A percentile compares a stretch with the other conserved stretches of the same genome.
phyloP scores from a whole-genome alignment of 768 basidiomycete genomes.

The Hirschioporus abietinus region DNA sequence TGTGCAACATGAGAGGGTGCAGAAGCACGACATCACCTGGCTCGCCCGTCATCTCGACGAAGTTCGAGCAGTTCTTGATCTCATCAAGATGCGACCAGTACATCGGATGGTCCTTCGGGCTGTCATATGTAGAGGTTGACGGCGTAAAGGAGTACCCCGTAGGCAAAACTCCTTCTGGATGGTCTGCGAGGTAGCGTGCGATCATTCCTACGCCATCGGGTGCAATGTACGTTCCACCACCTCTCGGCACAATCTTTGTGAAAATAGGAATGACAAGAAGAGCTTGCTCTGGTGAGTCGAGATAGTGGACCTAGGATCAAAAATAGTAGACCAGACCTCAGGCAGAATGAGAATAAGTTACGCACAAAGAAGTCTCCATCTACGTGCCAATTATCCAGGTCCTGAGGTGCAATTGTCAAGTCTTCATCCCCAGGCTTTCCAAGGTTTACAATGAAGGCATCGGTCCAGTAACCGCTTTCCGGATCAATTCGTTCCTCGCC shows the following conservation, averaged over 20 bases:
- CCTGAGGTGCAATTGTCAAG: conserved; percentile 30
- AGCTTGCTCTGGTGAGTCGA: conserved; percentile 63
- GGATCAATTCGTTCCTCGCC: conserved; percentile 30
- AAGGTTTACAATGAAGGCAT: conserved; percentile 34
- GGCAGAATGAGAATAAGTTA: not conserved
- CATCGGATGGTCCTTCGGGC: conserved; percentile 20
- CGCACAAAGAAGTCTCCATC: conserved; percentile 36
- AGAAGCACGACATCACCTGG: conserved; percentile 60
- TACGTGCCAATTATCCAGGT: conserved; percentile 61
- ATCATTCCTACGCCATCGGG: conserved; percentile 41
- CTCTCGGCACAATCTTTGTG: conserved; percentile 47
- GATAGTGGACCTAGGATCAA: conserved; percentile 37
- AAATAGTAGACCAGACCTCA: not conserved
- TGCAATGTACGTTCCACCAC: conserved; percentile 57
- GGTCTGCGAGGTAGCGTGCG: conserved; percentile 15
- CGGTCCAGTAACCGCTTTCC: conserved; percentile 19
- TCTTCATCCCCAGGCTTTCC: conserved; percentile 24
- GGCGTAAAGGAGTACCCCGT: conserved; percentile 31
- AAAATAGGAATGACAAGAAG: conserved; percentile 59
- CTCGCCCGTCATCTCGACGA: conserved; percentile 40
- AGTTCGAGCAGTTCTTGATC: conserved; percentile 18
- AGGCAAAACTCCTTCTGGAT: conserved; percentile 33
- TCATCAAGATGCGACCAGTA: conserved; percentile 41
- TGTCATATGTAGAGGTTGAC: conserved; percentile 17
- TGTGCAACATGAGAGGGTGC: conserved; percentile 63